Evolutionary conservation across 306 rosid species (phyloP), one percentile per base, ranked within the genome.

Genomic region (Vigna trinervia): DNA sequence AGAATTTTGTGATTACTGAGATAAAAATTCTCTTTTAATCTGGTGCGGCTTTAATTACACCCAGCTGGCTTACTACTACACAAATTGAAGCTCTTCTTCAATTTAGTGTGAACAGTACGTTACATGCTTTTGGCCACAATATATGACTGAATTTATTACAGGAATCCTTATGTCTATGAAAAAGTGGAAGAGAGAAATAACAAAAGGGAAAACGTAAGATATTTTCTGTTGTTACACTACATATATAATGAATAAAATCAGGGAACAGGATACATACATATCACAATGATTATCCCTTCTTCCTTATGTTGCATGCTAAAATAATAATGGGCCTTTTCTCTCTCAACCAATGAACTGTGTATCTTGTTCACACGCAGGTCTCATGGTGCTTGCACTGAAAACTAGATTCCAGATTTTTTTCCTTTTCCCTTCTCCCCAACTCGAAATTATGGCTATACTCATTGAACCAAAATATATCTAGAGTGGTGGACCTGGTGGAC

Each of bases 271-370:
- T 69, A 65, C 66, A 50, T 74, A 23, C 60, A 80, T 73, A 34
- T 64, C 5, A 73, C 12, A 77, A 83, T 80, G 78, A 86, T 86
- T 69, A 83, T 80, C 47, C 66, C 56, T 80, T 57, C 84, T 85
- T 79, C 84, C 89, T 82, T 83, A 70, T 80, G 71, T 78, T 86
- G 82, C 90, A 84, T 84, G 90, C 84, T 81, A 84, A 77, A 81
- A 75, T 79, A 86, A 84, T 81, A 59, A 86, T 84, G 77, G 47
- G 30, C 83, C 89, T 79, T 81, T 84, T 77, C 56, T 70, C 59
- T 80, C 81, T 71, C 75, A 83, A 81, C 85, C 84, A 70, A 81
- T 67, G 60, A 83, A 50, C 60, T 71, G 10, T 76, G 69, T 47
- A 82, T 23, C 85, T 80, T 73, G 85, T 86, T 86, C 89, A 86